Conservation (phyloP, 768 basidiomycete genomes). For the Candolleomyces eurysporus region DNA sequence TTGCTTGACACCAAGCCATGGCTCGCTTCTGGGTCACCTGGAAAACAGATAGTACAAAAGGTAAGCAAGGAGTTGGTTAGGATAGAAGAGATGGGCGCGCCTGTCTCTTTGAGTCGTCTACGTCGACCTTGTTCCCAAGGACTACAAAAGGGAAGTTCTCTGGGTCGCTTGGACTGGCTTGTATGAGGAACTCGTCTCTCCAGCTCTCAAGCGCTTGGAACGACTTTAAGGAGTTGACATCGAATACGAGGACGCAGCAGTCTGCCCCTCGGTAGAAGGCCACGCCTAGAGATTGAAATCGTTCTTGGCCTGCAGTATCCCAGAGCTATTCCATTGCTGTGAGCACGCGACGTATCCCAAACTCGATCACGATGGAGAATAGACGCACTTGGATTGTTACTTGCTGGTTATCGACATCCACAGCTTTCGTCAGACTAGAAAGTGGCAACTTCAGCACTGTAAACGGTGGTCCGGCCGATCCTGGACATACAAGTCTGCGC, state of each 20-base stretch:
- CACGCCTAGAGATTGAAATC: slow-evolving; percentile 98
- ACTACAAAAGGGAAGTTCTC: slow-evolving; percentile 99
- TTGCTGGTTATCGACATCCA: slow-evolving; percentile 95
- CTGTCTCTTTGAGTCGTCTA: slow-evolving; percentile 98
- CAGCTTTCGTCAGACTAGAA: slow-evolving; percentile 89
- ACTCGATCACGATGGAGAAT: no score
- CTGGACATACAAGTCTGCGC: slow-evolving; percentile 84
- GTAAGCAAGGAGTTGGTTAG: no score
- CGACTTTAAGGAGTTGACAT: slow-evolving; percentile 97
- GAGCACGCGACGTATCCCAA: no score
- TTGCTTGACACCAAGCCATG: slow-evolving; percentile 99
- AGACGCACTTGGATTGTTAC: slow-evolving; percentile 92
- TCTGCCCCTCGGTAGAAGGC: slow-evolving; percentile 99
- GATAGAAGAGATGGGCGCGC: slow-evolving; percentile 36
- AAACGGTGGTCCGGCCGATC: slow-evolving; percentile 5
- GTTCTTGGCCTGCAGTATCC: slow-evolving; percentile 99
- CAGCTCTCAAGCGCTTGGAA: slow-evolving; percentile 99
- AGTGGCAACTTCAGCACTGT: slow-evolving; percentile 9
- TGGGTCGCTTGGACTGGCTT: slow-evolving; percentile 97
- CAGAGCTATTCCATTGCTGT: slow-evolving; percentile 61
- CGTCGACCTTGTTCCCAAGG: slow-evolving; percentile 98
- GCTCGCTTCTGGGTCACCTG: slow-evolving; percentile 99
- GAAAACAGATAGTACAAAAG: not conserved
- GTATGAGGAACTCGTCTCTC: slow-evolving; percentile 98
- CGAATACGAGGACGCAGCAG: slow-evolving; percentile 98